phyloP scores from a whole-genome alignment of 2,329 filamentous ascomycete species.

The Paramyrothecium roridum region DNA sequence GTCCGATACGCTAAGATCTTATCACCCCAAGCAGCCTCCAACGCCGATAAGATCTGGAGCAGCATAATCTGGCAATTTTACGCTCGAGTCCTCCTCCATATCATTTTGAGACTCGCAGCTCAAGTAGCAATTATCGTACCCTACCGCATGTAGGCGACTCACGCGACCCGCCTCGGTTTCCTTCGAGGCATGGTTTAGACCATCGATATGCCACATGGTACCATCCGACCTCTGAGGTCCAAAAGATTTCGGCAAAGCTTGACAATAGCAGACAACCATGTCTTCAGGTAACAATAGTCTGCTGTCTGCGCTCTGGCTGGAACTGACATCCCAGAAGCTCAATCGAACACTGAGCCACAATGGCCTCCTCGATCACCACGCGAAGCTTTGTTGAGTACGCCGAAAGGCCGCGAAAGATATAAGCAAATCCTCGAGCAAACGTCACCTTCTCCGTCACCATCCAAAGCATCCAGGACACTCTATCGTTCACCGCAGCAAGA shows the following conservation, averaged over 20 bases:
- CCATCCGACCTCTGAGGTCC: neutral
- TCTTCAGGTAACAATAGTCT: conserved; percentile 18
- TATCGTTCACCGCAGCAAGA: conserved; percentile 8
- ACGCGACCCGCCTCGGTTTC: neutral
- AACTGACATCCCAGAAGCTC: conserved; percentile 15
- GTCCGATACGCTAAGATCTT: neutral
- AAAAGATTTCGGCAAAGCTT: neutral
- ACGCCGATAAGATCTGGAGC: neutral
- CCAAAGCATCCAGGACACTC: conserved; percentile 15
- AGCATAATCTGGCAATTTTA: neutral
- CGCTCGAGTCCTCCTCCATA: neutral
- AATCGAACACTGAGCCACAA: conserved; percentile 44
- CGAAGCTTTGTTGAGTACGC: conserved; percentile 64
- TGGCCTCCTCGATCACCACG: conserved; percentile 67
- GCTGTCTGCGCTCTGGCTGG: neutral
- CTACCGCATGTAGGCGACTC: neutral
- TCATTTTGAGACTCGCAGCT: neutral
- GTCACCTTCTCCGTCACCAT: conserved; percentile 67
- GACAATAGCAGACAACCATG: conserved; percentile 10
- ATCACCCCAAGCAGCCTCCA: neutral
- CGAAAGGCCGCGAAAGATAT: conserved; percentile 74
- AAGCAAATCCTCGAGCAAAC: conserved; percentile 63
- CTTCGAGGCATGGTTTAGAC: neutral
- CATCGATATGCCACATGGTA: neutral
- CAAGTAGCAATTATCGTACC: too few species aligned